Base-by-base conservation (phyloP, 2,329 filamentous ascomycete species). In the Calonectria naviculata region DNA sequence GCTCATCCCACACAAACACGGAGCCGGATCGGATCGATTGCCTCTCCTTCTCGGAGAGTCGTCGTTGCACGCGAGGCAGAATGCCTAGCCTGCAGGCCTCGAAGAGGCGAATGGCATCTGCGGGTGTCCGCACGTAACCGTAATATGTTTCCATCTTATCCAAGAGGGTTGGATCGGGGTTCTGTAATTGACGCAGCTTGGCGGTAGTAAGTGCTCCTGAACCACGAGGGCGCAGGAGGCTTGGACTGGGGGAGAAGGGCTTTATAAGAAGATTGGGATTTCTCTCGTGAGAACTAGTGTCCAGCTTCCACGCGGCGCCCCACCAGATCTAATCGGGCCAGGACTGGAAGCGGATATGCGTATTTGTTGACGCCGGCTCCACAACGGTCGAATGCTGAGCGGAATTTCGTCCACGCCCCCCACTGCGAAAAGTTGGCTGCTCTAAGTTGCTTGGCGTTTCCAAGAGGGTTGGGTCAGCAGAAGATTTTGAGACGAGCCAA, bases 1-100 rank as follows among this genome's bases (percentile, higher is more conserved):
- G 89, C 87, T 99, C 97, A 83, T 99, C 97, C 97, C 97, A 99
- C n/a, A 99, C 97, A 80, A 98, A 99, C 4, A 99, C 96, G 0
- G 97, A 99, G 49, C 97, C 97, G 1, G 96, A 98, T 80, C 95
- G 93, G 82, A 99, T 99, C 5, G 95, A 95, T 81, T 98, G 95
- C 72, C 97, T 91, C 85, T 99, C 97, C 85, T 98, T 98, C 84
- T 99, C 97, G 3, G 97, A 98, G 71, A 98, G 86, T 78, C 97
- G 90, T 76, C 97, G 90, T 86, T 98, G 97, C 7, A 99, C 97
- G 75, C 97, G 92, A 34, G 97, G 97, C 58, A 98, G 87, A 60
- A 97, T 87, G 66, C 97, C 97, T 54, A 98, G 88, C 74, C 96
- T 90, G 84, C 96, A 99, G 71, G 97, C 97, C 85, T 98, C 97